Percentiles rank a stretch among this genome's conserved stretches.
Evolutionary conservation across 2,329 filamentous ascomycete species (phyloP).

Genomic region (Hypomyces perniciosus): DNA sequence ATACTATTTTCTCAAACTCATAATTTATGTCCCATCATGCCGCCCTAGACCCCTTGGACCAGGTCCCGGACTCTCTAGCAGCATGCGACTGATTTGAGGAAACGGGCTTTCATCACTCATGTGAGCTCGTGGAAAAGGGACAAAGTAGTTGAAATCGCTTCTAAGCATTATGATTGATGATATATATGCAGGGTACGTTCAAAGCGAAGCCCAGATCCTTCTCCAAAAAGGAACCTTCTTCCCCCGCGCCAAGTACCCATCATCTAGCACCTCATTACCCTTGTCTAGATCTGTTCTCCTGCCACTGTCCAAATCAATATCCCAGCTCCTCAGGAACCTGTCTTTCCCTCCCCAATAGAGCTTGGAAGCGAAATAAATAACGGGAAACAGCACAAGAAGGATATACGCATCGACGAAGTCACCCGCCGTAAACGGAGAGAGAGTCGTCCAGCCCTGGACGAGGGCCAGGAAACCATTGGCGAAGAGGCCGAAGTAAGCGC

Average conservation of each 20-base stretch:
- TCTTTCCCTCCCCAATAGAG: slow-evolving; percentile 45
- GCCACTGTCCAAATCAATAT: slow-evolving; percentile 53
- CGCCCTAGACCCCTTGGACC: too few relatives aligned
- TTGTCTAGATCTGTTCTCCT: slow-evolving; percentile 50
- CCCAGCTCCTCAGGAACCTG: slow-evolving; percentile 40
- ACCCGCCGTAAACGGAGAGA: slow-evolving; percentile 51
- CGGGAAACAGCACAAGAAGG: slow-evolving; percentile 50
- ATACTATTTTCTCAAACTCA: too few relatives aligned
- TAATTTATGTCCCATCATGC: too few relatives aligned
- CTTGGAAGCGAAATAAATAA: slow-evolving; percentile 54
- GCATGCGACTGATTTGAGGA: too few relatives aligned
- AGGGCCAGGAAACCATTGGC: slow-evolving; percentile 55
- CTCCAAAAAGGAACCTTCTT: slow-evolving; percentile 34
- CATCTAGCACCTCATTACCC: slow-evolving; percentile 23
- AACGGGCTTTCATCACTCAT: too few relatives aligned
- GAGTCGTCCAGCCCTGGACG: slow-evolving; percentile 55
- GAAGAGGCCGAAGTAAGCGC: slow-evolving; percentile 52
- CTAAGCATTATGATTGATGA: too few relatives aligned
- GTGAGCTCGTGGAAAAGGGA: too few relatives aligned
- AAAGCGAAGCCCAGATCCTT: slow-evolving; percentile 38
- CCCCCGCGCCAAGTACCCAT: slow-evolving; percentile 24
- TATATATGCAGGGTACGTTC: slow-evolving; percentile 6
- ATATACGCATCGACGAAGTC: slow-evolving; percentile 61
- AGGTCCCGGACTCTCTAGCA: too few relatives aligned
- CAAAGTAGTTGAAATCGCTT: too few relatives aligned